These are phyloP conservation scores for Aspergillus sp. DNA, from an alignment of 2,329 filamentous ascomycete genomes.

Conservation along the genomic window DNA sequence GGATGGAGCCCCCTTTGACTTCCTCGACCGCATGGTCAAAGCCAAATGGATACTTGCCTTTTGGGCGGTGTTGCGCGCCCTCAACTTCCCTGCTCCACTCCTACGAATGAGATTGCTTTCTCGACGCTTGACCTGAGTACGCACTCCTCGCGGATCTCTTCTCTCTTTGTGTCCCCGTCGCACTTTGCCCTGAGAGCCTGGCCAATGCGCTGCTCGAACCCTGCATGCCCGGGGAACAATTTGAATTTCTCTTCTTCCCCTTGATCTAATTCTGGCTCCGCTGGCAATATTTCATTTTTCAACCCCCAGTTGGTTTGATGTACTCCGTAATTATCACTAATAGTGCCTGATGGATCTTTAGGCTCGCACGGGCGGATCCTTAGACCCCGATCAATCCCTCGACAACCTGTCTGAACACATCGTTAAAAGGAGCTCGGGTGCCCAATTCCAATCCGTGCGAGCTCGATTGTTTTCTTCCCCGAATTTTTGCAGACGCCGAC, in stretches of 20 bases:
- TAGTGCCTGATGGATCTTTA: conserved; percentile 2
- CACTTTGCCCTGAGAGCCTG: background rate
- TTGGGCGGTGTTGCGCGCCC: background rate
- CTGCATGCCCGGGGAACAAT: background rate
- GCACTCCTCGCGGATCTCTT: conserved; percentile 6
- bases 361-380: conserved; percentile 3
- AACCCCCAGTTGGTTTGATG: background rate
- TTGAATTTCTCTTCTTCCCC: background rate
- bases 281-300: background rate
- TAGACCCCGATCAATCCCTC: conserved; percentile 8
- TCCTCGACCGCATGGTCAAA: background rate
- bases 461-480: background rate
- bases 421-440: background rate
- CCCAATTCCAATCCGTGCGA: background rate
- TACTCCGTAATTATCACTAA: conserved; percentile 1
- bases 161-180: conserved; percentile 4
- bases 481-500: background rate
- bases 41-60: background rate
- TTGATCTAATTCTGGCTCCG: background rate
- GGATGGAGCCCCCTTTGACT: background rate
- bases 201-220: background rate
- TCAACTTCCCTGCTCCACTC: conserved; percentile 6
- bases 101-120: background rate
- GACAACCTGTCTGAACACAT: background rate
- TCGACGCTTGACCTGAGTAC: background rate